A percentile compares a stretch with the other conserved stretches of the same genome.
Conservation (phyloP, 805 yeast genomes). For the Nakazawaea sp. region DNA sequence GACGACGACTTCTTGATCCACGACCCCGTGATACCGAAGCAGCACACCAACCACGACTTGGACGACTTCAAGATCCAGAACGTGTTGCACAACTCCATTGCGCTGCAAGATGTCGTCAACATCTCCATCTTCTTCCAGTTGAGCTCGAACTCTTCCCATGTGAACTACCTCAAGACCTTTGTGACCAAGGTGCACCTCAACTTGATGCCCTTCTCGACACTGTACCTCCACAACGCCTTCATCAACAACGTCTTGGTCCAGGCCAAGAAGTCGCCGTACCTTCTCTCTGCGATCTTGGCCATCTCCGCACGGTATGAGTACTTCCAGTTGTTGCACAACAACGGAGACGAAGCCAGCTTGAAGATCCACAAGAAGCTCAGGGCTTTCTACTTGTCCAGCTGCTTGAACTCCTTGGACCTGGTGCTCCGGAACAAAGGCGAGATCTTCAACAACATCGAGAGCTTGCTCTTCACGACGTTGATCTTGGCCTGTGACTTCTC, state of each 20-base stretch:
- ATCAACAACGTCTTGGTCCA: conserved; percentile 24
- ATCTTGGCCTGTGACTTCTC: conserved; percentile 62
- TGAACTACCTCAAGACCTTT: conserved; percentile 24
- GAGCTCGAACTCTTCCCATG: conserved; percentile 22
- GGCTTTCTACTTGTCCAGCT: conserved; percentile 57
- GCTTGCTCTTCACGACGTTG: conserved; percentile 61
- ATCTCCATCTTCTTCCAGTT: conserved; percentile 25
- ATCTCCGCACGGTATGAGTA: conserved; percentile 56
- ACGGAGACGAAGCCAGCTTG: conserved; percentile 9
- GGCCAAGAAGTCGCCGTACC: conserved; percentile 45
- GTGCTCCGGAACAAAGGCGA: conserved; percentile 33
- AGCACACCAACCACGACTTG: not conserved
- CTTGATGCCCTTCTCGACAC: conserved; percentile 27
- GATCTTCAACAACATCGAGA: conserved; percentile 54
- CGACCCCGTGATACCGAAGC: conserved; percentile 9
- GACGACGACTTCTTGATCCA: conserved; percentile 8
- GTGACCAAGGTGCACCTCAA: conserved; percentile 27
- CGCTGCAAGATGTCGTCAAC: conserved; percentile 17
- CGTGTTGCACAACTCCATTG: conserved; percentile 21
- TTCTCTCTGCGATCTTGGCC: conserved; percentile 65
- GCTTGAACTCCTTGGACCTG: conserved; percentile 54
- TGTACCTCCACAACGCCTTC: conserved; percentile 25
- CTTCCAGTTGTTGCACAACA: conserved; percentile 18
- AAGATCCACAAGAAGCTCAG: conserved; percentile 49
- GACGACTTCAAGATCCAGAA: conserved; percentile 9